Percentiles rank a stretch among this genome's conserved stretches.
Evolutionary conservation across 352 stramenopile species (phyloP).

Genomic region (Phytophthora pluvialis): DNA sequence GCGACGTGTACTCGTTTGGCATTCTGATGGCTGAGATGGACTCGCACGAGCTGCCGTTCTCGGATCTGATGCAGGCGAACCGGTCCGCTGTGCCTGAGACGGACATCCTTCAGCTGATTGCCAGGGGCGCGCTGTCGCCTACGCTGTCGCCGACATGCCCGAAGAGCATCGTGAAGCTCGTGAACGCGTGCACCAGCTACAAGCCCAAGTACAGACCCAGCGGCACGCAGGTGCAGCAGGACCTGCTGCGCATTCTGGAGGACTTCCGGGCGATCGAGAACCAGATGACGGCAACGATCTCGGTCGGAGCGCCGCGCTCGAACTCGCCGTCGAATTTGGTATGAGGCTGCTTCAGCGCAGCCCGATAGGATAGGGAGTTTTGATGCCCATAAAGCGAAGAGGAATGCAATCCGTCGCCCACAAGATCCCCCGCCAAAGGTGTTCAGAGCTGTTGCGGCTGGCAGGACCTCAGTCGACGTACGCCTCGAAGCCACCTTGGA

Average conservation of each 20-base stretch:
- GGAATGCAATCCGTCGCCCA: too few relatives aligned
- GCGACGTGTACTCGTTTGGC: slow-evolving; percentile 74
- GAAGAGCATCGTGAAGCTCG: slow-evolving; percentile 54
- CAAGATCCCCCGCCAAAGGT: too few relatives aligned
- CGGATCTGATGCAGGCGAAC: slow-evolving; percentile 71
- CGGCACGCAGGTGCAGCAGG: slow-evolving; percentile 42
- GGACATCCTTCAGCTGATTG: slow-evolving; percentile 74
- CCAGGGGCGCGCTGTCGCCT: slow-evolving; percentile 58
- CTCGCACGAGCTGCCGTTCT: slow-evolving; percentile 74
- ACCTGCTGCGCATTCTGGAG: slow-evolving; percentile 41
- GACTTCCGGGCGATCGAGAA: slow-evolving; percentile 36
- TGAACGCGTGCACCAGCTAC: slow-evolving; percentile 49
- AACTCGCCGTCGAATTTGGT: slow-evolving; percentile 38
- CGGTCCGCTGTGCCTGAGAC: slow-evolving; percentile 57
- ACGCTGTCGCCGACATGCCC: slow-evolving; percentile 61
- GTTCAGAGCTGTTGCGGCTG: too few relatives aligned
- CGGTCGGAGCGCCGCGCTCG: slow-evolving; percentile 23
- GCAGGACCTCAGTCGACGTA: too few relatives aligned
- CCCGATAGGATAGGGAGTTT: slow-evolving; percentile 26
- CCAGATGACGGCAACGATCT: slow-evolving; percentile 33
- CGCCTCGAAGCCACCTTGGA: too few relatives aligned
- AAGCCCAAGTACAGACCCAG: slow-evolving; percentile 44
- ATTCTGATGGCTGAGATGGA: slow-evolving; percentile 78
- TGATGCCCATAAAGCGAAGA: slow-evolving; percentile 9
- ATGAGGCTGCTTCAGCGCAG: slow-evolving; percentile 18